phyloP scores from a whole-genome alignment of 1,284 basidiomycete genomes.

The Pterulicium gracile region DNA sequence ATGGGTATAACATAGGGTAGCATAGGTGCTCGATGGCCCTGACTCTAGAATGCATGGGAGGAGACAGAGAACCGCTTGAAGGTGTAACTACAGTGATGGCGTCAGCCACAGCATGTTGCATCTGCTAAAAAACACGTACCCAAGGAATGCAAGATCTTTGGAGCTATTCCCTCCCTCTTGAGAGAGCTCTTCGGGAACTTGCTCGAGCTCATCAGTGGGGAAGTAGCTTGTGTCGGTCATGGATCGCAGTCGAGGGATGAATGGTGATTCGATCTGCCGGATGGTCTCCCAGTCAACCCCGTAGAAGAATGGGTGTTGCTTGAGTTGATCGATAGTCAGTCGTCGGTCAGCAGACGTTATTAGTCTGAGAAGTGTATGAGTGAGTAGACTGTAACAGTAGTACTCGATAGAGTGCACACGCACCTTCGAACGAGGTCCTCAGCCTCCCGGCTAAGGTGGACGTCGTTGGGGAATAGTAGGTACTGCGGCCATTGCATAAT shows the following conservation, averaged over 20 bases:
- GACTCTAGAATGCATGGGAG: constrained; percentile 25
- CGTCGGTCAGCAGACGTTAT: constrained; percentile 83
- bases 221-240: constrained; percentile 96
- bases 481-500: constrained; percentile 92
- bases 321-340: constrained; percentile 81
- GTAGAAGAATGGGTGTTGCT: constrained; percentile 91
- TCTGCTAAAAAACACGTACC: constrained; percentile 36
- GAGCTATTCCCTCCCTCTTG: constrained; percentile 49
- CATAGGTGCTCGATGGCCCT: too few relatives aligned
- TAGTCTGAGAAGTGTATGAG: constrained; percentile 32
- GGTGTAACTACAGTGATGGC: constrained; percentile 44
- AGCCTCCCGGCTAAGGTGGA: constrained; percentile 87
- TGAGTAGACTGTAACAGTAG: constrained; percentile 3
- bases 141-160: constrained; percentile 89
- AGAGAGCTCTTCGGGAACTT: constrained; percentile 61
- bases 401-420: too few relatives aligned
- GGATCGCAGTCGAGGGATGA: constrained; percentile 86
- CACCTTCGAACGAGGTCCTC: constrained; percentile 85
- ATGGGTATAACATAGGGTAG: too few relatives aligned
- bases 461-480: constrained; percentile 90
- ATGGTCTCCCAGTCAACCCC: constrained; percentile 93
- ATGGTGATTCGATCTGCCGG: constrained; percentile 87
- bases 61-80: constrained; percentile 64
- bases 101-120: constrained; percentile 8
- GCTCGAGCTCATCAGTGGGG: constrained; percentile 93